Evolutionary conservation across 768 basidiomycete genomes (phyloP), one percentile per base, ranked within the genome.

Genomic region (Coprinopsis cinerea): DNA sequence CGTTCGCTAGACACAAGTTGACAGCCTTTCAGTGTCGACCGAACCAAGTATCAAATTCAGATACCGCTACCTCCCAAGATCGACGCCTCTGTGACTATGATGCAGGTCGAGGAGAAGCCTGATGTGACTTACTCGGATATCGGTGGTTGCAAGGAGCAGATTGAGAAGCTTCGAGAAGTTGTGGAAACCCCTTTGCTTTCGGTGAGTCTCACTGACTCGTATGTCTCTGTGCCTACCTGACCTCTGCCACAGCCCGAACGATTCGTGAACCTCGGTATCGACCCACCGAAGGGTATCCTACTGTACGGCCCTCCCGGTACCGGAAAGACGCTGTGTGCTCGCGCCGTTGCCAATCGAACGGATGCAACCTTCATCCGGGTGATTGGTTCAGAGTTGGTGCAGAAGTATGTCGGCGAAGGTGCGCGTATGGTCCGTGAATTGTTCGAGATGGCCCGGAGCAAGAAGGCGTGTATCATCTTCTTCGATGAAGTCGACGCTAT

Each of bases 381-480:
- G 47, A 98, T 98, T 62, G 96, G 96, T 13, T 97, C 95, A 11
- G 96, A 99, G 66, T 77, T 99, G 14, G 96, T 99, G n/a, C 96
- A 99, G 69, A 99, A 99, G 67, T 99, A 99, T 64, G 96, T 99
- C 44, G 96, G 96, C 41, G 96, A 99, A 68, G 96, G 96, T 53
- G 96, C 96, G 5, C 78, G 96, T 52, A 97, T 98, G 96, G 94
- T 99, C 15, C 85, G 96, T 42, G 96, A 98, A 63, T 73, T 98
- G 51, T 99, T 99, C 67, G 96, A 98, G 70, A 97, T 98, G 95
- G 96, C 96, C 25, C 80, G 96, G 54, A 85, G 85, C 56, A 98
- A 98, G 75, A 98, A 98, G 69, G 96, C 96, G 1, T 98, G 96
- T 62, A 98, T 99, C 63, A 97, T 99, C 62, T 99, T 99, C 72